Percentiles rank a stretch among this genome's conserved stretches.
phyloP scores from a whole-genome alignment of 805 yeast genomes.

The Zygosaccharomyces pseudorouxii region DNA sequence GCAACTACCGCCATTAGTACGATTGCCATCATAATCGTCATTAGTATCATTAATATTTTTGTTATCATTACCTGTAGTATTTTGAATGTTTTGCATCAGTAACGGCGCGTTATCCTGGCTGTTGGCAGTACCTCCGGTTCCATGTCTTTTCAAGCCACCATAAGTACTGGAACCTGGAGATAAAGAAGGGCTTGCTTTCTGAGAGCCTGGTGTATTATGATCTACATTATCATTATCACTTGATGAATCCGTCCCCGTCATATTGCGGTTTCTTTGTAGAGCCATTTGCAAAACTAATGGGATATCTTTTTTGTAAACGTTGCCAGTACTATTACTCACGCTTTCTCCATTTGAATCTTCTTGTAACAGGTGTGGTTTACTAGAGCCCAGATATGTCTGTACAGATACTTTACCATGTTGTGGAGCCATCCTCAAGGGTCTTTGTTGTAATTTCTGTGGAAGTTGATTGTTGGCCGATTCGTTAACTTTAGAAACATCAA shows the following conservation, averaged over 20 bases:
- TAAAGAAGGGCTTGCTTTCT: conserved; percentile 9
- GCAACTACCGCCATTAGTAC: background rate
- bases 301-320: conserved; percentile 34
- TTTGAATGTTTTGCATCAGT: background rate
- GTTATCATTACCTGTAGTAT: background rate
- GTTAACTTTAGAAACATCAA: conserved; percentile 11
- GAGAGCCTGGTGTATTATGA: conserved; percentile 9
- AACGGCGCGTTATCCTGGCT: background rate
- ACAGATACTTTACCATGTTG: conserved; percentile 29
- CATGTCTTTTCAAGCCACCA: conserved; percentile 5
- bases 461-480: conserved; percentile 6
- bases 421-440: conserved; percentile 7
- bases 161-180: conserved; percentile 9
- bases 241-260: background rate
- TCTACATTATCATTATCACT: background rate
- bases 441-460: conserved; percentile 10
- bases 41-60: background rate
- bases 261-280: conserved; percentile 34
- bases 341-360: conserved; percentile 29
- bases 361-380: conserved; percentile 41
- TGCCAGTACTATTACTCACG: conserved; percentile 14
- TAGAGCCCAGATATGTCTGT: conserved; percentile 40
- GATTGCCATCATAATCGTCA: background rate
- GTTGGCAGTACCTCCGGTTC: background rate
- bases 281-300: conserved; percentile 44